Conservation (phyloP, 2,329 filamentous ascomycete species). For the Pestalotiopsis sp. region DNA sequence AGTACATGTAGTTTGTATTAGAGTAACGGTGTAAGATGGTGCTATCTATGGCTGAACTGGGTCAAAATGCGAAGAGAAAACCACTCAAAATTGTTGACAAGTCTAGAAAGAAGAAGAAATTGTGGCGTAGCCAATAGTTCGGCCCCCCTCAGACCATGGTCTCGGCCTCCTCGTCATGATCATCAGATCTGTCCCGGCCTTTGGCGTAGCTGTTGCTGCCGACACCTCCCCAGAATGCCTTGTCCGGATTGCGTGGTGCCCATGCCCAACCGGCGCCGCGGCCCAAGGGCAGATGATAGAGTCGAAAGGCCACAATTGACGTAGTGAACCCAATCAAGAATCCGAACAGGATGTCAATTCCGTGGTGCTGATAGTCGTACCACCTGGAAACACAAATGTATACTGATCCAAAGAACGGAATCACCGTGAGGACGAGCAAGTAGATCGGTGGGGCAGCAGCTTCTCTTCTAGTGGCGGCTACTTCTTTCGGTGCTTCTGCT, state of each 20-base stretch:
- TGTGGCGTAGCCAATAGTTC: background rate
- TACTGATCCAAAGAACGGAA: background rate
- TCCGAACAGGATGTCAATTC: background rate
- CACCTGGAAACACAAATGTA: background rate
- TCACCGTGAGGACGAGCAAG: background rate
- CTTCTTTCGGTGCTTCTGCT: background rate
- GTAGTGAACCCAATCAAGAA: background rate
- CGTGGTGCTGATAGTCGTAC: conserved; percentile 1
- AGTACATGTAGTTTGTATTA: background rate
- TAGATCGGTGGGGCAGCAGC: background rate
- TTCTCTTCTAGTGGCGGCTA: background rate
- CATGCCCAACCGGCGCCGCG: background rate
- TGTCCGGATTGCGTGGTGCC: background rate
- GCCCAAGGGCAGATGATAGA: background rate
- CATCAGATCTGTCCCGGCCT: background rate
- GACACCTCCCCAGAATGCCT: background rate
- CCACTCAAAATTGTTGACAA: background rate
- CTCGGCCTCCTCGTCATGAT: background rate
- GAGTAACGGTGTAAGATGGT: background rate
- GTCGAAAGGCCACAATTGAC: background rate
- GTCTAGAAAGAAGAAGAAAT: background rate
- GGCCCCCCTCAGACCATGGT: background rate
- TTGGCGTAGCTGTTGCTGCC: conserved; percentile 1
- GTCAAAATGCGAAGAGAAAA: background rate
- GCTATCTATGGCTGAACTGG: background rate